Conservation (phyloP, 2,329 filamentous ascomycete genomes). For the Diaporthe velutina region DNA sequence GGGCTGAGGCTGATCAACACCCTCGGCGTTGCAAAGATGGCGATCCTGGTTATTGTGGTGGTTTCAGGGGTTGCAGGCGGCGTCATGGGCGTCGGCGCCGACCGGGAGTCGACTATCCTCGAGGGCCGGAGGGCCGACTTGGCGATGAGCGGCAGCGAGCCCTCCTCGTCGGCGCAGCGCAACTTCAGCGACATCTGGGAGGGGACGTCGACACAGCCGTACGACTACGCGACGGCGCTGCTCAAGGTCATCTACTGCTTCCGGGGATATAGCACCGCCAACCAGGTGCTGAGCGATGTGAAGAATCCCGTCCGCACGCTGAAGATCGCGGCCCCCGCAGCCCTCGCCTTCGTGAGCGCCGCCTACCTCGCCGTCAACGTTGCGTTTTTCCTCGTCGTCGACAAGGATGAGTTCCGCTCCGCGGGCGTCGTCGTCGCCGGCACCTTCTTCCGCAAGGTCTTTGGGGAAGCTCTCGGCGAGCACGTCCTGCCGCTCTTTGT, state of each 20-base stretch:
- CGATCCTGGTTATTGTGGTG: slow-evolving; percentile 61
- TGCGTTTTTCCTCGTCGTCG: slow-evolving; percentile 70
- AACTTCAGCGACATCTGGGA: slow-evolving; percentile 57
- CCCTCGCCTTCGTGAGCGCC: slow-evolving; percentile 65
- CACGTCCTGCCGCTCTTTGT: slow-evolving; percentile 59
- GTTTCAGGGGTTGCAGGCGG: slow-evolving; percentile 56
- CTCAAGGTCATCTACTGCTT: slow-evolving; percentile 70
- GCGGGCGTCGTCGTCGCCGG: slow-evolving; percentile 68
- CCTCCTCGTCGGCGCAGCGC: slow-evolving; percentile 50
- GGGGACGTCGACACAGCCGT: slow-evolving; percentile 55
- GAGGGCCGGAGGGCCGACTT: slow-evolving; percentile 43
- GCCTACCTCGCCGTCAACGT: slow-evolving; percentile 70
- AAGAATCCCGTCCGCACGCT: slow-evolving; percentile 69
- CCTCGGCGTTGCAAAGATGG: slow-evolving; percentile 62
- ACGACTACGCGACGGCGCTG: slow-evolving; percentile 62
- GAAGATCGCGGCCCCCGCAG: slow-evolving; percentile 67
- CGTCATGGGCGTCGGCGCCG: slow-evolving; percentile 48
- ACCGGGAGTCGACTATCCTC: slow-evolving; percentile 30
- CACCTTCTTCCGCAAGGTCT: slow-evolving; percentile 69
- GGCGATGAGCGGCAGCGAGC: slow-evolving; percentile 42
- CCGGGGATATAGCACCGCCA: slow-evolving; percentile 67
- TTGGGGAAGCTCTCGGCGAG: slow-evolving; percentile 57
- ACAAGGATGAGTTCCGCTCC: slow-evolving; percentile 65
- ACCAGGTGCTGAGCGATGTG: slow-evolving; percentile 69
- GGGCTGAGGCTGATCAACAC: slow-evolving; percentile 63